Evolutionary conservation across 495 filamentous ascomycete genomes (phyloP), one percentile per base, ranked within the genome.

Genomic region (Annulohypoxylon moriforme): DNA sequence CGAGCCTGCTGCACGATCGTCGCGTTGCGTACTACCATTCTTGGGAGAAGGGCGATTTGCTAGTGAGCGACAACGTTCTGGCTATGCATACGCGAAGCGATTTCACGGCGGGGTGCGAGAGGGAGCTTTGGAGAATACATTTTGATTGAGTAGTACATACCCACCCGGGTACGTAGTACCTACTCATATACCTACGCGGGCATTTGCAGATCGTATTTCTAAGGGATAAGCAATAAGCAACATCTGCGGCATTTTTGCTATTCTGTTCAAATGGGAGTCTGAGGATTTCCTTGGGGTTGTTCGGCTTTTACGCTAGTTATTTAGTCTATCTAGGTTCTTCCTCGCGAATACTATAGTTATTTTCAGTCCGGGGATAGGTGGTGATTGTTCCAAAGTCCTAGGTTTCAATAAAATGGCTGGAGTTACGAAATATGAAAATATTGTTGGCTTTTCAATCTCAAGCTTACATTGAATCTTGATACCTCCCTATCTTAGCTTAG

Each of bases 31-130:
- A 77, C 62, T 83, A 69, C 69, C 82, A 63, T 82, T 78, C 70
- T 52, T 89, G 85, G 86, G 77, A 86, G 53, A 79, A 83, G 68
- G 87, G 86, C 0, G 87, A 89, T 75, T n/a, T 88, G 33, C 66
- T 89, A 14, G 73, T 89, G 10, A 85, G 69, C 60, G 87, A 89
- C 70, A 88, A 89, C 55, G 71, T 81, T 3, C 68, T 81, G 6
- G 83, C 86, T 74, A 72, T 88, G 73, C 85, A 89, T 68, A 86
- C 85, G 5, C 68, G 85, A 18, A 86, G 81, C 24, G 81, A 81
- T 11, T 87, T 83, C 36, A 57, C 59, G 47, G 59, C 70, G 1
- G 60, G 60, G 1, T 64, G 55, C 10, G 65, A 61, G n/a, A 29
- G 49, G 8, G 65, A 73, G 25, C 60, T 73, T 16, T 73, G 70